phyloP scores from a whole-genome alignment of 2,329 filamentous ascomycete genomes.

The Stylonectria norvegica region DNA sequence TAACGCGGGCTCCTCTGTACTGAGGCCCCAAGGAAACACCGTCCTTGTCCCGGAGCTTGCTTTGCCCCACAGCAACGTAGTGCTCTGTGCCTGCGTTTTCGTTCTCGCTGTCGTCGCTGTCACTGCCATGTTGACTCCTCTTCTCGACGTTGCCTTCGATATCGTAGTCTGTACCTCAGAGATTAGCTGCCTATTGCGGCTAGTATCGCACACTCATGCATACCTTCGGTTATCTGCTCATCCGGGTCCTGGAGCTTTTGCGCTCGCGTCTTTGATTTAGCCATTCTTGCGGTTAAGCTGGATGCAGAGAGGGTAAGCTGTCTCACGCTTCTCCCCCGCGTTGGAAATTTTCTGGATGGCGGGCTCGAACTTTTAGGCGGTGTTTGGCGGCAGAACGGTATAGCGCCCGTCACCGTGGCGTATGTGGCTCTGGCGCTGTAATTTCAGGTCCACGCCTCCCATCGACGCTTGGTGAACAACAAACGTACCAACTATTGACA shows the following conservation, averaged over 20 bases:
- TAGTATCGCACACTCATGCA: neutral
- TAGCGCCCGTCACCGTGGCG: too few species aligned
- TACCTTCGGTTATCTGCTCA: slow-evolving; percentile 61
- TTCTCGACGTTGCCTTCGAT: slow-evolving; percentile 65
- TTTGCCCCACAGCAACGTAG: slow-evolving; percentile 79
- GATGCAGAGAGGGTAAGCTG: too few species aligned
- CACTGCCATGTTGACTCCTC: slow-evolving; percentile 53
- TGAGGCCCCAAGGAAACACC: slow-evolving; percentile 67
- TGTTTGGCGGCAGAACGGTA: slow-evolving; percentile 45
- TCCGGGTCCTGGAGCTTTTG: slow-evolving; percentile 61
- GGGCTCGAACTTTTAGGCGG: slow-evolving; percentile 50
- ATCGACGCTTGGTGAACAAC: too few species aligned
- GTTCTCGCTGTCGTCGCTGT: slow-evolving; percentile 46
- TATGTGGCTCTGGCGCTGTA: too few species aligned
- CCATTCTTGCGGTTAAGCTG: slow-evolving; percentile 42
- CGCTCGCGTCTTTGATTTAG: slow-evolving; percentile 50
- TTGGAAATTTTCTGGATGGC: slow-evolving; percentile 32
- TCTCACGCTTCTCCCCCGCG: too few species aligned
- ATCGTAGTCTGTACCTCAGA: slow-evolving; percentile 64
- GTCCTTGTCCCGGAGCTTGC: slow-evolving; percentile 74
- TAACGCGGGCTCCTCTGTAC: slow-evolving; percentile 76
- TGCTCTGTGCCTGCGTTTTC: slow-evolving; percentile 73
- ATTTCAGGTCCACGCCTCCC: too few species aligned
- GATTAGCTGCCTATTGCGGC: neutral
- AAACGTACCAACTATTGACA: too few species aligned